Evolutionary conservation across 2,329 filamentous ascomycete species (phyloP), one percentile per base, ranked within the genome.

Genomic region (Fusarium sterilihyphosum): DNA sequence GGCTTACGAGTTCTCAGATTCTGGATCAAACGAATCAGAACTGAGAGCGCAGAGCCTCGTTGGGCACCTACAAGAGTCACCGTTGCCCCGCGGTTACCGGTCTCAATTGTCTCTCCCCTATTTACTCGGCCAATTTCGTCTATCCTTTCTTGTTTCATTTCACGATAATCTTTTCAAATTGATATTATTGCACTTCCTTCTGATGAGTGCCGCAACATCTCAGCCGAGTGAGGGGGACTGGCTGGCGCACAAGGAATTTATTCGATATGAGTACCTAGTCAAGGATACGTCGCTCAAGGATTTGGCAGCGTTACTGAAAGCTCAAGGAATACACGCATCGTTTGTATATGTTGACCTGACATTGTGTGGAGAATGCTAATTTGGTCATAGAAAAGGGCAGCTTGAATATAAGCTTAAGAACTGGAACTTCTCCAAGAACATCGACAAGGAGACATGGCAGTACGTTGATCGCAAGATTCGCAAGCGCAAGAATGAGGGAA

Each of bases 301-400:
- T 0, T 22, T 49, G 9, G 1, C 3, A 0, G 5, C 2, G 0
- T 3, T 49, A 1, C 0, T 54, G 2, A 29, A 5, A 17, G 35
- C 14, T 22, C 35, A 8, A 17, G 35, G 52, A 0, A 0, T 54
- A 0, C 7, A 22, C 0, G 4, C 2, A 0, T 3, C 52, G 50
- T 54, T 22, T 17, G 24, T 37, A 29, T 29, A 29, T 29, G 26
- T 8, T 29, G 26, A 29, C 26, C 26, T 29, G 6, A 8, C 7
- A 29, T 29, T 29, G 26, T 29, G 26, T 3, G 26, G 26, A 29
- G 26, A 29, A 29, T 29, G 7, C 26, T 29, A 29, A 29, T 3
- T 9, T 29, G 8, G 8, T 29, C 8, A 1, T 8, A 58, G 56
- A 0, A 50, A 59, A 10, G 35, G 17, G 0, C 44, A 61, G 5